Evolutionary conservation across 768 basidiomycete genomes (phyloP), one percentile per base, ranked within the genome.

Genomic region (Cystofilobasidium capitatum): DNA sequence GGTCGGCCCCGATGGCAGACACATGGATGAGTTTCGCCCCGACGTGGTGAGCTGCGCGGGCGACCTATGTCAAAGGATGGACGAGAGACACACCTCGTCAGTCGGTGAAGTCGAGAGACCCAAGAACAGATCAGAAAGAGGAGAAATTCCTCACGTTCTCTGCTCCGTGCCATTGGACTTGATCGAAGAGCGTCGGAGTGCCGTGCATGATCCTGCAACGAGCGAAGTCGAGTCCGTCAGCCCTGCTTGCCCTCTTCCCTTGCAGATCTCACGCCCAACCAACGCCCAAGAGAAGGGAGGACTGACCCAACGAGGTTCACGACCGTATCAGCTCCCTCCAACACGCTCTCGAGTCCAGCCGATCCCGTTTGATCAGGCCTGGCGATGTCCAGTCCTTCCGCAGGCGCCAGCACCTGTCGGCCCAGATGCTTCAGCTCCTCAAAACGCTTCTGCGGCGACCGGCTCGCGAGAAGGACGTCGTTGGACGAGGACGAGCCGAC

Each of bases 1-100:
- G 71, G 73, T 87, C 80, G n/a, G 86, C 85, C n/a, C 86, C 86
- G 72, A 89, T 86, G 29, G 87, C 86, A 70, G 85, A 86, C 71
- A 89, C 76, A 71, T 87, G 85, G 29, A 86, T 79, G 22, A 86
- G 77, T 71, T 82, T 84, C 8, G 85, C 72, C 74, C 74, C 37
- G 70, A 69, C 66, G 74, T 69, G 58, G 35, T 64, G 17, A n/a
- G 60, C 37, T 6, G 66, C 66, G 40, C 42, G 24, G 10, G 66
- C 66, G 36, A 68, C 66, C 66, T 68, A 51, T 10, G 7, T 14
- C 20, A 44, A 26, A 22, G 17, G 14, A 13, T 36, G 1, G 60
- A 14, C n/a, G 7, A 26, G 2, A 16, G 22, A 17, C 9, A 42
- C 42, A 33, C 6, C 13, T 13, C n/a, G 26, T 8, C 51, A 54